Evolutionary conservation across 2,329 filamentous ascomycete species (phyloP).

Genomic region (Colletotrichum neosansevieriae): DNA sequence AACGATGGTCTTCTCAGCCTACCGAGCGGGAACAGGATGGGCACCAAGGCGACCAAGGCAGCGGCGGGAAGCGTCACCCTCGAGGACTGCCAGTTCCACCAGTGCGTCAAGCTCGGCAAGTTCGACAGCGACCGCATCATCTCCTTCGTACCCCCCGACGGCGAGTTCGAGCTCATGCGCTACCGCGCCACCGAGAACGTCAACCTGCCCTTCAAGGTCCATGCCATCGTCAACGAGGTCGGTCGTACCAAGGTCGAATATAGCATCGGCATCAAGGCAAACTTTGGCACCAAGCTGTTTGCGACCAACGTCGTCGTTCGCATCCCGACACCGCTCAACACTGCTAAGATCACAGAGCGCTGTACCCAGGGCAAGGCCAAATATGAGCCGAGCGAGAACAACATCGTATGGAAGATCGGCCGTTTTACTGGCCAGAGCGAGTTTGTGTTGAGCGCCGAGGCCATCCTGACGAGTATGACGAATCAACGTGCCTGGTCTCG

Average conservation of each 20-base stretch:
- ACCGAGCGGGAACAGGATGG: slow-evolving; percentile 80
- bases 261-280: slow-evolving; percentile 96
- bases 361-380: slow-evolving; percentile 97
- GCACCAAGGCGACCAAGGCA: slow-evolving; percentile 91
- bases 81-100: slow-evolving; percentile 98
- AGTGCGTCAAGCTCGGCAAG: slow-evolving; percentile 97
- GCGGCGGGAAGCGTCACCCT: slow-evolving; percentile 95
- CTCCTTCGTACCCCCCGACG: slow-evolving; percentile 95
- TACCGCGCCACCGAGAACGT: slow-evolving; percentile 99
- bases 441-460: slow-evolving; percentile 94
- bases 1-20: slow-evolving; percentile 74
- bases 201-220: slow-evolving; percentile 98
- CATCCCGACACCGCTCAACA: slow-evolving; percentile 96
- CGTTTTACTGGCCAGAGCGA: slow-evolving; percentile 99
- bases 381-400: slow-evolving; percentile 98
- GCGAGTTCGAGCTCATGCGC: slow-evolving; percentile 98
- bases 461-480: slow-evolving; percentile 94
- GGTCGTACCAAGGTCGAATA: slow-evolving; percentile 99
- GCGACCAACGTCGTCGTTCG: slow-evolving; percentile 95
- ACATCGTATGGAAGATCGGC: slow-evolving; percentile 98
- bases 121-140: slow-evolving; percentile 98
- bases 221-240: slow-evolving; percentile 97
- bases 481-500: slow-evolving; percentile 97
- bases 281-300: slow-evolving; percentile 96
- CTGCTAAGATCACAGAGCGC: slow-evolving; percentile 90